Evolutionary conservation across 805 yeast genomes (phyloP).

Genomic region (Yamadazyma philogaea): DNA sequence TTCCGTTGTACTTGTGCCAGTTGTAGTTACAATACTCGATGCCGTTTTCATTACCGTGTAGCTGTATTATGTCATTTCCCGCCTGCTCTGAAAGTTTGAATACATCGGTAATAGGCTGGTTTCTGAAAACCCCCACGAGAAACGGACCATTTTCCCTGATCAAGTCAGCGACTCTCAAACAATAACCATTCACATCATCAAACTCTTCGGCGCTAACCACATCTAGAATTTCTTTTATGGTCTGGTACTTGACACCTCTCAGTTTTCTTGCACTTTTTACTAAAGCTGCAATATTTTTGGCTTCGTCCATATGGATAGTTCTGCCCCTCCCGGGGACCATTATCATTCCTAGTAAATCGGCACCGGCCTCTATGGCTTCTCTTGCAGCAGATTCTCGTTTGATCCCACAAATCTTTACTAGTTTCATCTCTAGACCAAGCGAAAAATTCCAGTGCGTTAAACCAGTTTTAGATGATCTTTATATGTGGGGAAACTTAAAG

Average conservation of each 20-base stretch:
- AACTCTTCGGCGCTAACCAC: slow-evolving; percentile 15
- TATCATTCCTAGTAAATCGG: slow-evolving; percentile 79
- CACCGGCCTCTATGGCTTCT: slow-evolving; percentile 67
- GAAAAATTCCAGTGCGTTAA: slow-evolving; percentile 2
- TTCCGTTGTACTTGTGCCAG: slow-evolving; percentile 18
- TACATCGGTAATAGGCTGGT: slow-evolving; percentile 70
- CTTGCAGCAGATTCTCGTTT: slow-evolving; percentile 64
- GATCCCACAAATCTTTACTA: slow-evolving; percentile 88
- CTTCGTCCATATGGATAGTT: slow-evolving; percentile 48
- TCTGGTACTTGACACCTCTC: slow-evolving; percentile 17
- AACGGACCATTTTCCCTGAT: slow-evolving; percentile 53
- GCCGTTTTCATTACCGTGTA: slow-evolving; percentile 67
- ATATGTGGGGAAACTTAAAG: no score
- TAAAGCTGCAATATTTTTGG: slow-evolving; percentile 23
- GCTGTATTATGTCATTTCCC: slow-evolving; percentile 73
- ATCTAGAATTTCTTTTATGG: slow-evolving; percentile 17
- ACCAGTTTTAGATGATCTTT: no score
- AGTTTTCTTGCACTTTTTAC: slow-evolving; percentile 24
- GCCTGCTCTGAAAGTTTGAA: slow-evolving; percentile 39
- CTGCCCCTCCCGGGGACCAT: slow-evolving; percentile 80
- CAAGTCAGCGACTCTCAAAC: slow-evolving; percentile 19
- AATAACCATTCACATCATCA: slow-evolving; percentile 25
- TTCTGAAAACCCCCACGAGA: slow-evolving; percentile 86
- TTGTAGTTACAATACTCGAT: slow-evolving; percentile 52
- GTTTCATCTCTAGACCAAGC: slow-evolving; percentile 13